Conservation (phyloP, 192 early-diverging fungal species). For the Thamnidium elegans region DNA sequence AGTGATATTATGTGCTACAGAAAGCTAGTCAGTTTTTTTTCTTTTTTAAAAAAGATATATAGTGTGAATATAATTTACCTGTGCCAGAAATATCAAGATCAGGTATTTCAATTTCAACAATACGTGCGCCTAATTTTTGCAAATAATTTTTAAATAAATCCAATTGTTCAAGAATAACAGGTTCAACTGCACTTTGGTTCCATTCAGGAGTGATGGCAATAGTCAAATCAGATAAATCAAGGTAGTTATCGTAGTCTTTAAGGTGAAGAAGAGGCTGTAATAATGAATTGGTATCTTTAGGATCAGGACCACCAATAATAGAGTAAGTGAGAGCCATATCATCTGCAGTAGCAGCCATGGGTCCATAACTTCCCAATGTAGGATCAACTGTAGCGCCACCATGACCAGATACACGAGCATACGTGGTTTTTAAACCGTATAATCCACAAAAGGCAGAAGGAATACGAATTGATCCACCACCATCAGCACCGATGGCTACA, state of each 20-base stretch:
- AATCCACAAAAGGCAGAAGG: constrained; percentile 71
- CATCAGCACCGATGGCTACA: constrained; percentile 69
- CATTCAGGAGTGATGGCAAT: constrained; percentile 1
- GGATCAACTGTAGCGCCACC: constrained; percentile 56
- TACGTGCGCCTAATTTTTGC: neutral
- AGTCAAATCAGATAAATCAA: neutral
- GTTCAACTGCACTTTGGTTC: neutral
- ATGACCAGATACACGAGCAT: constrained; percentile 53
- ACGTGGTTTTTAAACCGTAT: constrained; percentile 75
- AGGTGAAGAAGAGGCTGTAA: constrained; percentile 42
- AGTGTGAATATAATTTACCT: no score
- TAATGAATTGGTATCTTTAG: constrained; percentile 42
- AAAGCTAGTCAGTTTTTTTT: neutral
- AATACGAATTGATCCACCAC: constrained; percentile 66
- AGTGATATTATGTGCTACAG: constrained; percentile 58
- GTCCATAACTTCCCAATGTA: constrained; percentile 60
- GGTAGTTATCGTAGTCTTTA: neutral
- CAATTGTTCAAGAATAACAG: constrained; percentile 5
- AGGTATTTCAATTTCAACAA: constrained; percentile 10
- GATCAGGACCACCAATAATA: constrained; percentile 58
- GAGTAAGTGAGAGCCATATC: constrained; percentile 67
- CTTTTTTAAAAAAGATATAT: no score
- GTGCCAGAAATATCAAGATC: neutral
- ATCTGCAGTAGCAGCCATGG: constrained; percentile 64
- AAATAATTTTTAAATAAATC: neutral